Evolutionary conservation across 2,329 filamentous ascomycete species (phyloP), one percentile per base, ranked within the genome.

Genomic region (Zymoseptoria brevis): DNA sequence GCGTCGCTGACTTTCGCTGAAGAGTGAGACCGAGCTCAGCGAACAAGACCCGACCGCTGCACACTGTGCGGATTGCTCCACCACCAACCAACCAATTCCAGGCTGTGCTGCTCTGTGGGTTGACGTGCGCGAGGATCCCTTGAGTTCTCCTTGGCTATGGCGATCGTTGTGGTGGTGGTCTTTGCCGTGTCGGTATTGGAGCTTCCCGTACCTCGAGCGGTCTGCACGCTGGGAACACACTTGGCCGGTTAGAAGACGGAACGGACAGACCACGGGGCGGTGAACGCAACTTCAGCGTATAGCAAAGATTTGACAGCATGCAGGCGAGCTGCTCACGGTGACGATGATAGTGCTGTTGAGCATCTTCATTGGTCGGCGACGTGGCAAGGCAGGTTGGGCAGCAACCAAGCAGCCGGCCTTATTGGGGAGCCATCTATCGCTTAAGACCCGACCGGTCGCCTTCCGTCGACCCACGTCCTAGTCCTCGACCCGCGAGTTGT

Each of bases 381-480:
- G 49, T 50, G 41, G 50, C 11, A 48, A 45, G 35, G 35, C 35
- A 45, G 13, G 53, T 60, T 60, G 59, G 59, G 59, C 59, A 57
- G 29, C 59, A 60, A 58, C 26, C 55, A 45, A 13, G 16, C 16
- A n/a, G 13, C 35, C 35, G 35, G 35, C 35, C 35, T 45, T 45
- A 45, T 45, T 57, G 49, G 50, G 55, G 49, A 55, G 51, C 35
- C 35, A 45, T 45, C 35, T n/a, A 45, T 45, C 35, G 35, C 35
- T 45, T 45, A 45, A 45, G 35, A 45, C 35, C 35, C 35, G 35
- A 45, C 35, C 35, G 35, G 13, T 45, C 35, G 35, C 35, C 13
- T 16, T 45, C n/a, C 13, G 6, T 16, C 13, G 5, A 45, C 35
- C 35, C 35, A 3, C 35, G 35, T 45, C 35, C 35, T 45, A 16